Percentiles rank a stretch among this genome's conserved stretches.
Conservation (phyloP, 2,329 filamentous ascomycete species). For the Neonectria neomacrospora region DNA sequence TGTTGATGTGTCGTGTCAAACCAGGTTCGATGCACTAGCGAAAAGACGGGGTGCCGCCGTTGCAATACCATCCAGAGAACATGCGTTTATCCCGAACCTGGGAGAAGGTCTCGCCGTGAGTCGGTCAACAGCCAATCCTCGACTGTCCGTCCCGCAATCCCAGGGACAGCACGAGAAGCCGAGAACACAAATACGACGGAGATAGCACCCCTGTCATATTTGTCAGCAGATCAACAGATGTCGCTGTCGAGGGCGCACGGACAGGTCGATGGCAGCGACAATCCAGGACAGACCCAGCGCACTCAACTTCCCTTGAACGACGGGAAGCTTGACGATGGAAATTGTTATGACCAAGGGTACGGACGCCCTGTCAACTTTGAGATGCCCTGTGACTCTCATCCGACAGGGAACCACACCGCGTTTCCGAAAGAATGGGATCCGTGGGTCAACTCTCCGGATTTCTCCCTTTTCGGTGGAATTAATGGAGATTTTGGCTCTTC, state of each 20-base stretch:
- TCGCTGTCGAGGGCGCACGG: background rate
- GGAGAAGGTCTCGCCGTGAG: background rate
- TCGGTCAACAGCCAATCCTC: background rate
- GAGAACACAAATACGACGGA: background rate
- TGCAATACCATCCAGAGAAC: background rate
- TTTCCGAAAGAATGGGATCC: background rate
- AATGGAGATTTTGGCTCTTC: background rate
- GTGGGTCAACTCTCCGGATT: background rate
- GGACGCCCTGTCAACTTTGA: background rate
- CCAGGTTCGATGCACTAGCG: background rate
- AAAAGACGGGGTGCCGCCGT: background rate
- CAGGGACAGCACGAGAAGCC: background rate
- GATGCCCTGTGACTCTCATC: background rate
- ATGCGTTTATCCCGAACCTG: background rate
- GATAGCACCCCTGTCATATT: background rate
- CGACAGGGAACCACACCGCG: background rate
- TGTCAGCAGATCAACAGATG: background rate
- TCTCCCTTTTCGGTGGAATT: background rate
- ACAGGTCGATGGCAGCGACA: background rate
- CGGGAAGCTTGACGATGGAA: background rate
- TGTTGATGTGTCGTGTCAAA: background rate
- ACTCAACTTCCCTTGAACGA: background rate
- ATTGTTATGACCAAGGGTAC: background rate
- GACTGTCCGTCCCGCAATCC: background rate
- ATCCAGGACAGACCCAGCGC: background rate